A percentile compares a stretch with the other conserved stretches of the same genome.
These are phyloP conservation scores for Penicillium sp. DNA, from an alignment of 2,329 filamentous ascomycete genomes.

Conservation along the genomic window DNA sequence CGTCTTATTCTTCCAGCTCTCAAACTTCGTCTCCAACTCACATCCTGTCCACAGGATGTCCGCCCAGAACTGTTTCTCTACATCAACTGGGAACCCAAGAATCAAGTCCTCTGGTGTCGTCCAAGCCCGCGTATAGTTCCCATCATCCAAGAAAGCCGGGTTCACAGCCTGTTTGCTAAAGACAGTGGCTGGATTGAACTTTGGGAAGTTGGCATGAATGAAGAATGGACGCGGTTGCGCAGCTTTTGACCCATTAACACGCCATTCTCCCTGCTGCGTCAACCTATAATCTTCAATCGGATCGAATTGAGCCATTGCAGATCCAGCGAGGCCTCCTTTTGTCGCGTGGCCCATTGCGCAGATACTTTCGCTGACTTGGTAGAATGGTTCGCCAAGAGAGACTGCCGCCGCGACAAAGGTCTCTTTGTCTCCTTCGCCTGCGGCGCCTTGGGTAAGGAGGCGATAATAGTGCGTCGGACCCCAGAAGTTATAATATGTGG, in stretches of 20 bases:
- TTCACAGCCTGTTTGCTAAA: slow-evolving; percentile 27
- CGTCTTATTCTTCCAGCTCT: slow-evolving; percentile 28
- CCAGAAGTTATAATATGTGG: slow-evolving; percentile 56
- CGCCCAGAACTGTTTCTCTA: slow-evolving; percentile 37
- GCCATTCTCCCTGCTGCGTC: slow-evolving; percentile 22
- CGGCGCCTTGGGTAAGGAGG: slow-evolving; percentile 32
- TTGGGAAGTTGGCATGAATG: slow-evolving; percentile 38
- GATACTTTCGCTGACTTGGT: slow-evolving; percentile 40
- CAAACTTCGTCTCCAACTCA: slow-evolving; percentile 30
- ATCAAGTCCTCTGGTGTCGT: slow-evolving; percentile 28
- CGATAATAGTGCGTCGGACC: slow-evolving; percentile 53
- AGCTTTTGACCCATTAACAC: slow-evolving; percentile 28
- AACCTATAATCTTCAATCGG: slow-evolving; percentile 32
- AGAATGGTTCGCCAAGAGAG: slow-evolving; percentile 39
- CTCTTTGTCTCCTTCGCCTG: slow-evolving; percentile 51
- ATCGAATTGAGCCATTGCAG: slow-evolving; percentile 39
- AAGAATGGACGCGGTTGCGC: slow-evolving; percentile 34
- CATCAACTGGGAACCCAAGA: slow-evolving; percentile 29
- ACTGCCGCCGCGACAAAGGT: slow-evolving; percentile 47
- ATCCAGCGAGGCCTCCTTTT: slow-evolving; percentile 30
- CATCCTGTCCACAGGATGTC: slow-evolving; percentile 38
- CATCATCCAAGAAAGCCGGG: slow-evolving; percentile 26
- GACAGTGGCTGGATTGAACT: slow-evolving; percentile 37
- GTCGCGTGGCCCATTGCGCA: slow-evolving; percentile 29
- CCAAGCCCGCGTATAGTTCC: slow-evolving; percentile 29